Evolutionary conservation across 1,284 basidiomycete genomes (phyloP).

Genomic region (Ceratobasidium sp.): DNA sequence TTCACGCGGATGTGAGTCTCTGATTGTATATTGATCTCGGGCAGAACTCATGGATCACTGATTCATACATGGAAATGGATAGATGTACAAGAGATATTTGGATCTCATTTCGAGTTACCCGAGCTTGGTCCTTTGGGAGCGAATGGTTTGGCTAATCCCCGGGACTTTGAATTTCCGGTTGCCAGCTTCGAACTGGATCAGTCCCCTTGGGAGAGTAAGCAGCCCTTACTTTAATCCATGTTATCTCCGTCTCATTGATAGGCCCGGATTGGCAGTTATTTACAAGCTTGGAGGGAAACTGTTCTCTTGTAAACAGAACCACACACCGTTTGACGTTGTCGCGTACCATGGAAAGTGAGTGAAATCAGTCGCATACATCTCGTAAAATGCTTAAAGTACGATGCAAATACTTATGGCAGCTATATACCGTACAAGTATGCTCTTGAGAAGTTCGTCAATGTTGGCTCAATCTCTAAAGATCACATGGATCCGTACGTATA

Average conservation of each 20-base stretch:
- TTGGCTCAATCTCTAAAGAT: slow-evolving; percentile 75
- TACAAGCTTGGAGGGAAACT: slow-evolving; percentile 73
- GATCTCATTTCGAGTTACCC: slow-evolving; percentile 74
- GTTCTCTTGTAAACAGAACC: slow-evolving; percentile 70
- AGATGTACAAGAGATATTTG: slow-evolving; percentile 75
- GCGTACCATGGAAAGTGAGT: slow-evolving; percentile 76
- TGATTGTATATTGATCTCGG: background rate
- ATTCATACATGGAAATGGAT: background rate
- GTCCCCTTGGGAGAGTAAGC: slow-evolving; percentile 70
- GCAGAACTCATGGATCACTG: background rate
- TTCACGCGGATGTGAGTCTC: slow-evolving; percentile 56
- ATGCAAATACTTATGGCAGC: slow-evolving; percentile 57
- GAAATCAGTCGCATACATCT: slow-evolving; percentile 25
- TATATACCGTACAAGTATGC: slow-evolving; percentile 82
- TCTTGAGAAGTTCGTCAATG: slow-evolving; percentile 73
- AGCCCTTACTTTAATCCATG: background rate
- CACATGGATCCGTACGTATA: slow-evolving; percentile 68
- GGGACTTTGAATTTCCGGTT: slow-evolving; percentile 75
- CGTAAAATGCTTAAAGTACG: background rate
- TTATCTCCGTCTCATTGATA: slow-evolving; percentile 19
- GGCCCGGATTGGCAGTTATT: slow-evolving; percentile 58
- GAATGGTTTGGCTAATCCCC: slow-evolving; percentile 71
- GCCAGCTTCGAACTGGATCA: slow-evolving; percentile 76
- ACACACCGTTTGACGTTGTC: slow-evolving; percentile 81
- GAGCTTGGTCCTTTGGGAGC: slow-evolving; percentile 77